Conservation (phyloP, 441 rosid genomes). For the Macaranga tanarius region DNA sequence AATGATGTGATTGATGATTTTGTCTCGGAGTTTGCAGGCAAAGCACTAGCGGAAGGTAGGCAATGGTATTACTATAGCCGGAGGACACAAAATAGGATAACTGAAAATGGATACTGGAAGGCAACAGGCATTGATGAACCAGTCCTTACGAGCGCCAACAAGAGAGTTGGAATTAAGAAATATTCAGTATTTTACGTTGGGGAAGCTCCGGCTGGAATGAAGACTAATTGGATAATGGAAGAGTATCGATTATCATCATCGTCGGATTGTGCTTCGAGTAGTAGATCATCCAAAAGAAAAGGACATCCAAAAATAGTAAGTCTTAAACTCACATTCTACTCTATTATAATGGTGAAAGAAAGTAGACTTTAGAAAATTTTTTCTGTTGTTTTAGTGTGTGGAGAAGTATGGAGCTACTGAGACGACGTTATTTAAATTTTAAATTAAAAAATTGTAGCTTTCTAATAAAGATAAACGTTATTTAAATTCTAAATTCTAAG, state of each 20-base stretch:
- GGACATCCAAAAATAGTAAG: slow-evolving; percentile 43
- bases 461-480: too few relatives aligned
- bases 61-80: slow-evolving; percentile 83
- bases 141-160: slow-evolving; percentile 37
- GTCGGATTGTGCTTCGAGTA: slow-evolving; percentile 18
- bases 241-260: slow-evolving; percentile 60
- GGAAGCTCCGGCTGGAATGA: slow-evolving; percentile 42
- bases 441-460: too few relatives aligned
- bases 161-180: slow-evolving; percentile 64
- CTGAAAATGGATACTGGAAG: slow-evolving; percentile 76
- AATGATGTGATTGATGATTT: neutral
- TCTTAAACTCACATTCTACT: neutral
- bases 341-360: neutral
- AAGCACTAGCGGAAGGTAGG: slow-evolving; percentile 76
- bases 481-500: too few relatives aligned
- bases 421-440: too few relatives aligned
- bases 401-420: too few relatives aligned
- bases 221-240: slow-evolving; percentile 80
- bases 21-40: slow-evolving; percentile 36
- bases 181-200: slow-evolving; percentile 52
- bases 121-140: slow-evolving; percentile 65
- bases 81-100: slow-evolving; percentile 51
- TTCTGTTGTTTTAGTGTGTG: too few relatives aligned
- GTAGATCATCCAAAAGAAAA: slow-evolving; percentile 48
- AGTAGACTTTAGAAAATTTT: too few relatives aligned